Conservation (phyloP, 2,329 filamentous ascomycete species). For the Pleoardoris graminearum region DNA sequence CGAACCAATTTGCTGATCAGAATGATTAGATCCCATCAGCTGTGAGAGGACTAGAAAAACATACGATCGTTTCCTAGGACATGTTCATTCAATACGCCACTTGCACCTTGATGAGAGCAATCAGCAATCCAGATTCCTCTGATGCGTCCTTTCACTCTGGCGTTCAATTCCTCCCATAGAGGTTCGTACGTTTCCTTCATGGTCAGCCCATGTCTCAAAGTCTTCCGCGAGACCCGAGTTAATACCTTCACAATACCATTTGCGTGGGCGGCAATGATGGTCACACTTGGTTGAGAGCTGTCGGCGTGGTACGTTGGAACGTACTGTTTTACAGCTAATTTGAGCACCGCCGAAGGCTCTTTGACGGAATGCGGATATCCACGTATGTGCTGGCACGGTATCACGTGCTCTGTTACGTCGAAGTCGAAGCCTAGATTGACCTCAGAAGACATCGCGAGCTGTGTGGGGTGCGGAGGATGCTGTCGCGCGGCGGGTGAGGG, state of each 20-base stretch:
- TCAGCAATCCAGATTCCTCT: slow-evolving; percentile 26
- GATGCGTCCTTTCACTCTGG: slow-evolving; percentile 1
- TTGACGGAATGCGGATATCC: slow-evolving; percentile 19
- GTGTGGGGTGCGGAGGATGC: too few species aligned
- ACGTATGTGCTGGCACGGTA: slow-evolving; percentile 13
- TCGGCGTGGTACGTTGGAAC: slow-evolving; percentile 2
- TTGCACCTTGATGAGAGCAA: slow-evolving; percentile 20
- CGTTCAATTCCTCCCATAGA: slow-evolving; percentile 20
- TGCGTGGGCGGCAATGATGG: slow-evolving; percentile 8
- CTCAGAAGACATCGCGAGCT: neutral
- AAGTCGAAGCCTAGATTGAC: neutral
- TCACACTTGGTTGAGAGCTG: slow-evolving; percentile 9
- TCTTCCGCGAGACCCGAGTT: too few species aligned
- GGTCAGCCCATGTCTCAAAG: neutral
- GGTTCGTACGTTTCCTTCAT: slow-evolving; percentile 23
- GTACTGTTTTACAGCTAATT: slow-evolving; percentile 26
- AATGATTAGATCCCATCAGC: neutral
- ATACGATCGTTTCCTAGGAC: slow-evolving; percentile 20
- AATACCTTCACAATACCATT: slow-evolving; percentile 20
- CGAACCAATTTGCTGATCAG: slow-evolving; percentile 14
- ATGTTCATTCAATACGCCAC: slow-evolving; percentile 15
- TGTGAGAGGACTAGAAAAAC: neutral
- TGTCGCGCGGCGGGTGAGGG: too few species aligned
- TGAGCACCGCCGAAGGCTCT: slow-evolving; percentile 12
- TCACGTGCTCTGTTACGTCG: neutral